Conservation (phyloP, 2,329 filamentous ascomycete species). For the Neurospora sp. region DNA sequence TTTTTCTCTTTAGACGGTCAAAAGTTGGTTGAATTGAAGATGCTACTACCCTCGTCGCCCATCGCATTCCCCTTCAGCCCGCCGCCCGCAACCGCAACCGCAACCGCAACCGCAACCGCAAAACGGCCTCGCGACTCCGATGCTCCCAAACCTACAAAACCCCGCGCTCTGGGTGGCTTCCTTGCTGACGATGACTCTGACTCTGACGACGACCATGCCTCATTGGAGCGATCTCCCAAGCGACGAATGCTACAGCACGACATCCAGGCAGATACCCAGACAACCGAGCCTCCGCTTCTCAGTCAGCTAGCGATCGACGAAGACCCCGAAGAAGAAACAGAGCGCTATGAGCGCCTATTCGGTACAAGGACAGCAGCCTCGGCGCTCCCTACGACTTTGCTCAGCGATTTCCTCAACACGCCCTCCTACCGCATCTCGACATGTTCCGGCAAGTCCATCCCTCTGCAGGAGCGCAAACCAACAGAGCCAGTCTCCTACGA, state of each 20-base stretch:
- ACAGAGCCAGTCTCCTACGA: conserved; percentile 47
- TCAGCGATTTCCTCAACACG: conserved; percentile 1
- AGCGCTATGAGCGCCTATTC: conserved; percentile 17
- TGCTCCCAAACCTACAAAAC: conserved; percentile 21
- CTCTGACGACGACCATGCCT: conserved; percentile 23
- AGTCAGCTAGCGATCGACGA: conserved; percentile 12
- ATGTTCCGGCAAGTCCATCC: conserved; percentile 46
- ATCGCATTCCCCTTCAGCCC: conserved; percentile 19
- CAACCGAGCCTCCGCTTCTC: conserved; percentile 3
- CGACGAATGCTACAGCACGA: conserved; percentile 31
- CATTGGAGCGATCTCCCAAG: conserved; percentile 29
- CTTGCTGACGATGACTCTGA: conserved; percentile 33
- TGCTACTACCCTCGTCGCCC: conserved; percentile 19
- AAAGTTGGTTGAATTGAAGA: conserved; percentile 2
- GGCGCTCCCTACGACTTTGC: conserved; percentile 4
- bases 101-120: conserved; percentile 15
- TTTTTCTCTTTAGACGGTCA: neutral
- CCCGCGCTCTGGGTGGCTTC: conserved; percentile 32
- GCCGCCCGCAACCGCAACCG: conserved; percentile 14
- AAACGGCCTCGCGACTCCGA: conserved; percentile 29
- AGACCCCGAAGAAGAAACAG: conserved; percentile 14
- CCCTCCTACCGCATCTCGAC: conserved; percentile 35
- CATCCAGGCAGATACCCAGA: conserved; percentile 8
- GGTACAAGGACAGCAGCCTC: conserved; percentile 9
- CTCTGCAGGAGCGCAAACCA: conserved; percentile 44